These are phyloP conservation scores for Lagerstroemia speciosa DNA, from an alignment of 345 rosid genomes.

Conservation along the genomic window DNA sequence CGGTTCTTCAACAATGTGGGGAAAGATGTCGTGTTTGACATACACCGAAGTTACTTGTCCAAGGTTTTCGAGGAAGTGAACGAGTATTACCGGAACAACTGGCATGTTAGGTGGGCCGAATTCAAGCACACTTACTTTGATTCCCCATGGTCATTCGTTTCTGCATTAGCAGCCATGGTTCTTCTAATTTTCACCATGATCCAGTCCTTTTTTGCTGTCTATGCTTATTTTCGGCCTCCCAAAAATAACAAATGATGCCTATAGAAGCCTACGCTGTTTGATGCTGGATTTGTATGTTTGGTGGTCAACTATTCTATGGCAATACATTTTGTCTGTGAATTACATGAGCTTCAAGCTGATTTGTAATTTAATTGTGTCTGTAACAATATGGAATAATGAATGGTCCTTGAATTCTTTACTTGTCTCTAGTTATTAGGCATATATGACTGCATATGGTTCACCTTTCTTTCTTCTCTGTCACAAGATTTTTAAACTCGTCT, in stretches of 20 bases:
- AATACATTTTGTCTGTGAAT: not conserved
- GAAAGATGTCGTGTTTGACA: conserved; percentile 38
- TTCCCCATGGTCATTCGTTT: conserved; percentile 54
- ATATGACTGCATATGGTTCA: not conserved
- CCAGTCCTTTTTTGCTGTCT: conserved; percentile 33
- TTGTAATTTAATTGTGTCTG: not conserved
- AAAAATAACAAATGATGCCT: not conserved
- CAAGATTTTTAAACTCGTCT: too few relatives aligned
- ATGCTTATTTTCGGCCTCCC: conserved; percentile 14
- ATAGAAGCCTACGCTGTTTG: not conserved
- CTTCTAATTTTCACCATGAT: conserved; percentile 37
- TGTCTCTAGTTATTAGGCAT: not conserved
- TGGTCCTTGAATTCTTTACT: not conserved
- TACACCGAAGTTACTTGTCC: conserved; percentile 28
- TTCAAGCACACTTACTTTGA: conserved; percentile 42
- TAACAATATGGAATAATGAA: not conserved
- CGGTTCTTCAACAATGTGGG: conserved; percentile 39
- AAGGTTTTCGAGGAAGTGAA: conserved; percentile 40
- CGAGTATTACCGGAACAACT: conserved; percentile 30
- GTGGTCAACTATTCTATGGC: not conserved
- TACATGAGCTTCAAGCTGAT: not conserved
- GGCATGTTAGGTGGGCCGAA: conserved; percentile 45
- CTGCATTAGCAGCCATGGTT: conserved; percentile 38
- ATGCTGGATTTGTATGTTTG: not conserved
- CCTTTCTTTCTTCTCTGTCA: not conserved